Percentiles rank a stretch among this genome's conserved stretches.
phyloP scores from a whole-genome alignment of 495 filamentous ascomycete species.

The Achaetomiella virescens region DNA sequence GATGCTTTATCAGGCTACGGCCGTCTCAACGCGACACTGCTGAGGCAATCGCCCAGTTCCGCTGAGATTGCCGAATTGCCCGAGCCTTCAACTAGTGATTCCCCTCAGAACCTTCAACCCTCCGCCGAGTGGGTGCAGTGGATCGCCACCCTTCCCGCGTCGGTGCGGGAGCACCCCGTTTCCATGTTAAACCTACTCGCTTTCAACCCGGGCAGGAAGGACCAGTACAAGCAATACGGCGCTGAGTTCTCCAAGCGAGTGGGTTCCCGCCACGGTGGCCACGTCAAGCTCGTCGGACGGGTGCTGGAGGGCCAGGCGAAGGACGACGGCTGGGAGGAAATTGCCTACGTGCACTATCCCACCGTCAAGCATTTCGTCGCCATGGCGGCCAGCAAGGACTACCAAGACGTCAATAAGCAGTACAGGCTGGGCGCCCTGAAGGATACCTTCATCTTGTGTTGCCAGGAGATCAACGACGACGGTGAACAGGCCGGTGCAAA shows the following conservation, averaged over 20 bases:
- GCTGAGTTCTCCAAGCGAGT: slow-evolving; percentile 48
- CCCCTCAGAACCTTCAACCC: slow-evolving; percentile 51
- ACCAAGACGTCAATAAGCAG: slow-evolving; percentile 56
- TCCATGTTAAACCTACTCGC: slow-evolving; percentile 66
- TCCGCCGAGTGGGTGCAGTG: slow-evolving; percentile 43
- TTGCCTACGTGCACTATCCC: slow-evolving; percentile 62
- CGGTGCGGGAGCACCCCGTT: slow-evolving; percentile 41
- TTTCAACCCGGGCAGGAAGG: slow-evolving; percentile 48
- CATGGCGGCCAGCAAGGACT: slow-evolving; percentile 58
- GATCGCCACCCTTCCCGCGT: slow-evolving; percentile 33
- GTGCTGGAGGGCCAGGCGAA: slow-evolving; percentile 40
- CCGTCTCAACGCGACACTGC: slow-evolving; percentile 21
- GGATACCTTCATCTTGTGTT: slow-evolving; percentile 60
- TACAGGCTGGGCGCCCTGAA: slow-evolving; percentile 49
- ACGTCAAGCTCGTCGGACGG: slow-evolving; percentile 57
- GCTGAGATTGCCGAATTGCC: slow-evolving; percentile 14
- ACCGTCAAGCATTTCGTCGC: slow-evolving; percentile 56
- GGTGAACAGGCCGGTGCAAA: not conserved
- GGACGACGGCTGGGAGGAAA: slow-evolving; percentile 34
- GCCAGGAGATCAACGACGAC: slow-evolving; percentile 43
- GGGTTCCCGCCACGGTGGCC: slow-evolving; percentile 49
- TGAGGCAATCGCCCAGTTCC: slow-evolving; percentile 31
- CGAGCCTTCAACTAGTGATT: slow-evolving; percentile 25
- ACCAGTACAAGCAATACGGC: slow-evolving; percentile 54
- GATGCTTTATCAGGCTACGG: slow-evolving; percentile 27